A percentile compares a stretch with the other conserved stretches of the same genome.
Evolutionary conservation across 805 yeast species (phyloP).

Genomic region (Candida ficus): DNA sequence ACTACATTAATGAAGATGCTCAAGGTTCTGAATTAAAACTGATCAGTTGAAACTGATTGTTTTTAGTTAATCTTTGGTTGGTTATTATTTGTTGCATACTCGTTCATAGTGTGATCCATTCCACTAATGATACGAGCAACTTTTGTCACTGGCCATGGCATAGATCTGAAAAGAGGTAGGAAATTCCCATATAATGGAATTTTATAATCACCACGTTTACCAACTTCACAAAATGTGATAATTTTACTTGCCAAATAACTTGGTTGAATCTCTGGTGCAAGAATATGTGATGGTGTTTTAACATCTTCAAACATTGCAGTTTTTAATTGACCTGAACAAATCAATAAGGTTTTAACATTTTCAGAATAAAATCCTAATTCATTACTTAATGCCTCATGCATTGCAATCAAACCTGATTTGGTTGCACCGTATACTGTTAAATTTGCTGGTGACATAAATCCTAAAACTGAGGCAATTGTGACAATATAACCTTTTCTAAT

Average conservation of each 20-base stretch:
- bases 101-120: conserved; percentile 39
- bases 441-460: conserved; percentile 79
- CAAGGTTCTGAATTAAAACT: no score
- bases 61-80: not conserved
- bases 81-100: not conserved
- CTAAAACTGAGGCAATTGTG: conserved; percentile 80
- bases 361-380: conserved; percentile 49
- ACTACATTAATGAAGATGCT: conserved; percentile 34
- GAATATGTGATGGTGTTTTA: conserved; percentile 59
- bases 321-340: conserved; percentile 84
- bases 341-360: conserved; percentile 68
- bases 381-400: conserved; percentile 75
- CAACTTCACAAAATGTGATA: conserved; percentile 49
- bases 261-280: conserved; percentile 85
- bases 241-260: conserved; percentile 55
- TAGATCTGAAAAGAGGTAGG: conserved; percentile 62
- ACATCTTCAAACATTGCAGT: conserved; percentile 74
- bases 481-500: conserved; percentile 67
- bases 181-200: conserved; percentile 74
- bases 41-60: no score
- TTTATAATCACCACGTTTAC: conserved; percentile 63
- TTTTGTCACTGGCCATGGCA: conserved; percentile 63
- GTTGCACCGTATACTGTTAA: conserved; percentile 82
- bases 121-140: conserved; percentile 37
- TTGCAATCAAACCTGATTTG: conserved; percentile 78